Evolutionary conservation across 2,329 filamentous ascomycete species (phyloP), one percentile per base, ranked within the genome.

Genomic region (Fusarium sterilihyphosum): DNA sequence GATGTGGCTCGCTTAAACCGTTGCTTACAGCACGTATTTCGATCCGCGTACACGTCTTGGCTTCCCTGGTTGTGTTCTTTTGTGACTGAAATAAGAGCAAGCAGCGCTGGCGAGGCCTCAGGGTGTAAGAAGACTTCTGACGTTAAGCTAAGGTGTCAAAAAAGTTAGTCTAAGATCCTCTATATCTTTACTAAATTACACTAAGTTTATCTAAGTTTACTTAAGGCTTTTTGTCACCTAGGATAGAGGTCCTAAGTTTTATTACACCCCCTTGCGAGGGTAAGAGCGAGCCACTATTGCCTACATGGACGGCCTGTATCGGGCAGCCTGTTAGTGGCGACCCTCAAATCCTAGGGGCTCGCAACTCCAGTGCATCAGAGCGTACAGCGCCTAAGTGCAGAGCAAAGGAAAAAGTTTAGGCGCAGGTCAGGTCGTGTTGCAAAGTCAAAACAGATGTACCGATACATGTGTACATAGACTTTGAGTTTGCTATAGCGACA

Each of bases 401-500:
- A 26, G 41, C 43, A 47, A 31, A 13, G 38, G 33, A 16, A 40
- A 59, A 26, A 53, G 60, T 31, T 61, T 22, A 16, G 20, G 54
- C 64, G 67, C 67, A 26, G 18, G 49, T 72, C 67, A 20, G 31
- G 52, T 72, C 29, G 60, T 53, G 46, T 66, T 33, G 37, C 11
- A 43, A 74, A 53, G 73, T 71, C 44, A 38, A 60, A 52, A 35
- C 12, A n/a, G 43, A 60, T 29, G 57, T 60, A 60, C 24, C 8
- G 57, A 50, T 60, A 62, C 74, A 64, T 61, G 70, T 76, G 71
- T 77, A 71, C 72, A 56, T 75, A 38, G 65, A 78, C 71, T 73
- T 65, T 37, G 47, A 58, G 73, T 64, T 65, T 79, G 82, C 75
- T 84, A 82, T 65, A 70, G 77, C 61, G 78, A 74, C 82, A 85